A percentile compares a stretch with the other conserved stretches of the same genome.
Conservation (phyloP, 2,329 filamentous ascomycete species). For the Helicocarpus griseus region DNA sequence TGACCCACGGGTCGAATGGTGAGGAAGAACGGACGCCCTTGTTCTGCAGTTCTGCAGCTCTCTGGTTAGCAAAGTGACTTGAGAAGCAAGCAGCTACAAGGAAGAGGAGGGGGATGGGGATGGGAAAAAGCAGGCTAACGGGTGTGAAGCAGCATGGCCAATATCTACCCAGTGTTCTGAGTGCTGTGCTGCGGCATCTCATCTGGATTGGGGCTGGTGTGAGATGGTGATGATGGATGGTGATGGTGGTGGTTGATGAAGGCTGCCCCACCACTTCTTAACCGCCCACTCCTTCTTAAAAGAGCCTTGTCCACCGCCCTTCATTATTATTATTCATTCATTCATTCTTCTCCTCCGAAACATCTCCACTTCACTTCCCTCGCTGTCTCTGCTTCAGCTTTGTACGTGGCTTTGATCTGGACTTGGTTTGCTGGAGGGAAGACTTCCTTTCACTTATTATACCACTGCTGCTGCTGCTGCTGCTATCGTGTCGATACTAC, state of each 20-base stretch:
- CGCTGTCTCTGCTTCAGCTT: too few species aligned
- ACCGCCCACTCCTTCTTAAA: not conserved
- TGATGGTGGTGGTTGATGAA: not conserved
- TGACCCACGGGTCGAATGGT: not conserved
- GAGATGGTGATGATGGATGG: not conserved
- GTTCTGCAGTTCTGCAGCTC: not conserved
- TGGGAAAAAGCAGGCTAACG: not conserved
- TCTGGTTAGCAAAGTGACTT: not conserved
- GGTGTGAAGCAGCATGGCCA: not conserved
- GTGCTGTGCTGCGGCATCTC: too few species aligned
- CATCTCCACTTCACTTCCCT: not conserved
- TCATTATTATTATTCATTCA: too few species aligned
- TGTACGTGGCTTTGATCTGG: too few species aligned
- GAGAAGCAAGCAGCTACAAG: not conserved
- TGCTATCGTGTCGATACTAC: too few species aligned
- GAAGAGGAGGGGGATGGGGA: too few species aligned
- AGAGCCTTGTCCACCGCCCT: too few species aligned
- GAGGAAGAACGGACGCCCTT: not conserved
- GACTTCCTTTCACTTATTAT: too few species aligned
- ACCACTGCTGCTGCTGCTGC: too few species aligned
- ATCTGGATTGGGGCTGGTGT: constrained; percentile 2
- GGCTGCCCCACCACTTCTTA: not conserved
- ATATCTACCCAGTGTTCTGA: not conserved
- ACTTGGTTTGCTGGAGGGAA: too few species aligned
- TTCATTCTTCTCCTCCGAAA: not conserved